phyloP scores from a whole-genome alignment of 192 early-diverging fungal species.

The Hyaloraphidium curvatum region DNA sequence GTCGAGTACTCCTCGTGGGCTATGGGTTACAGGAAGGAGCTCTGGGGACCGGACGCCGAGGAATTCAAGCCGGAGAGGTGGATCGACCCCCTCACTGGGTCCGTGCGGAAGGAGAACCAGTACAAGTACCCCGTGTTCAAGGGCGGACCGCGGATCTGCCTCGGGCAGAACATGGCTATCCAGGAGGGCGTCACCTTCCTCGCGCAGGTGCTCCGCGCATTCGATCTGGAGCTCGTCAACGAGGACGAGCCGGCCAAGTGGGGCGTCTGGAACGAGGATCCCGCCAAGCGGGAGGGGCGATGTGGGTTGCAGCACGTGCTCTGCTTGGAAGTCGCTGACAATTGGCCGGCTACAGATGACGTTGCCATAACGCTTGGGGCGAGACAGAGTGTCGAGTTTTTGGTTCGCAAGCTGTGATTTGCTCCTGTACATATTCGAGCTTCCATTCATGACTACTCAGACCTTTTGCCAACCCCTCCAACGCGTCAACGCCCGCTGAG shows the following conservation, averaged over 20 bases:
- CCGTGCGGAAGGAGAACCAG: constrained; percentile 6
- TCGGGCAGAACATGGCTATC: neutral
- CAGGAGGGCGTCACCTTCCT: constrained; percentile 1
- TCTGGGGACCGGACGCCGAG: constrained; percentile 43
- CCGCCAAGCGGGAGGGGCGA: neutral
- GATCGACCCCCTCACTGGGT: constrained; percentile 14
- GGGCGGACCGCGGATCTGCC: neutral
- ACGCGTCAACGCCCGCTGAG: no score
- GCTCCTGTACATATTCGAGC: no score
- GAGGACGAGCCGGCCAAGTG: neutral
- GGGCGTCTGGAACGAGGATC: neutral
- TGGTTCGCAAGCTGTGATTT: no score
- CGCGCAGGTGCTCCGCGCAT: neutral
- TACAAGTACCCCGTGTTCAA: constrained; percentile 30
- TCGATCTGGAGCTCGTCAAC: neutral
- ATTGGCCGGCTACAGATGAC: no score
- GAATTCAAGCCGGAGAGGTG: constrained; percentile 46
- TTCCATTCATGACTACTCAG: no score
- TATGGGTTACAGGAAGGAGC: constrained; percentile 23
- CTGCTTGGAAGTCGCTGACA: no score
- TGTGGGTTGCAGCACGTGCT: no score
- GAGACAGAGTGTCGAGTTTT: no score
- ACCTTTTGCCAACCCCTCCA: no score
- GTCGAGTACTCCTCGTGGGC: constrained; percentile 11
- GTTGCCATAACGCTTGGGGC: no score